A percentile compares a stretch with the other conserved stretches of the same genome.
Evolutionary conservation across 2,329 filamentous ascomycete species (phyloP).

Genomic region (Coniochaeta ligniaria): DNA sequence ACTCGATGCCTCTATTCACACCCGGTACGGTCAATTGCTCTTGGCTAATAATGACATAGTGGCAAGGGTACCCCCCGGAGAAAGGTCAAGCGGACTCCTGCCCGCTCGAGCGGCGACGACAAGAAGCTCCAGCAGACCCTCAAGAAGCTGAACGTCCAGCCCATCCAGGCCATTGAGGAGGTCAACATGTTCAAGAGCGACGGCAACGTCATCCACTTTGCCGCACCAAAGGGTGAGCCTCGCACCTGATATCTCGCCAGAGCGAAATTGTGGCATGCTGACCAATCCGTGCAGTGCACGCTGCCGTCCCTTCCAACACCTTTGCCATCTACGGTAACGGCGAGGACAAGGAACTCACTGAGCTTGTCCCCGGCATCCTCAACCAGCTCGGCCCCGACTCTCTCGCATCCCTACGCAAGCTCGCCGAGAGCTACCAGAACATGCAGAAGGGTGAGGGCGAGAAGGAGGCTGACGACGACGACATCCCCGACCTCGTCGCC

Average conservation of each 20-base stretch:
- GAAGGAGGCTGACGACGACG: slow-evolving; percentile 75
- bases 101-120: slow-evolving; percentile 89
- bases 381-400: slow-evolving; percentile 99
- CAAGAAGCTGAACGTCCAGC: slow-evolving; percentile 99
- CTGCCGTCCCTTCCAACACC: slow-evolving; percentile 94
- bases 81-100: slow-evolving; percentile 97
- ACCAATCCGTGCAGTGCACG: slow-evolving; percentile 65
- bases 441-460: slow-evolving; percentile 84
- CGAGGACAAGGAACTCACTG: slow-evolving; percentile 99
- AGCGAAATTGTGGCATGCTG: slow-evolving; percentile 3
- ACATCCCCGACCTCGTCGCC: slow-evolving; percentile 94
- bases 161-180: slow-evolving; percentile 98
- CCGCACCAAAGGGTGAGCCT: slow-evolving; percentile 86
- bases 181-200: slow-evolving; percentile 99
- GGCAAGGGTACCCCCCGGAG: slow-evolving; percentile 97
- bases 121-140: slow-evolving; percentile 97
- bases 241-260: not conserved
- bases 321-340: slow-evolving; percentile 99
- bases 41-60: slow-evolving; percentile 29
- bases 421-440: slow-evolving; percentile 99
- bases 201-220: slow-evolving; percentile 99
- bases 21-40: not conserved
- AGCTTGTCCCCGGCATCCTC: slow-evolving; percentile 97
- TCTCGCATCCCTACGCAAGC: slow-evolving; percentile 92
- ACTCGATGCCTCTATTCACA: not conserved